Percentiles rank a stretch among this genome's conserved stretches.
These are phyloP conservation scores for Colletotrichum sp. DNA, from an alignment of 2,329 filamentous ascomycete species.

Conservation along the genomic window DNA sequence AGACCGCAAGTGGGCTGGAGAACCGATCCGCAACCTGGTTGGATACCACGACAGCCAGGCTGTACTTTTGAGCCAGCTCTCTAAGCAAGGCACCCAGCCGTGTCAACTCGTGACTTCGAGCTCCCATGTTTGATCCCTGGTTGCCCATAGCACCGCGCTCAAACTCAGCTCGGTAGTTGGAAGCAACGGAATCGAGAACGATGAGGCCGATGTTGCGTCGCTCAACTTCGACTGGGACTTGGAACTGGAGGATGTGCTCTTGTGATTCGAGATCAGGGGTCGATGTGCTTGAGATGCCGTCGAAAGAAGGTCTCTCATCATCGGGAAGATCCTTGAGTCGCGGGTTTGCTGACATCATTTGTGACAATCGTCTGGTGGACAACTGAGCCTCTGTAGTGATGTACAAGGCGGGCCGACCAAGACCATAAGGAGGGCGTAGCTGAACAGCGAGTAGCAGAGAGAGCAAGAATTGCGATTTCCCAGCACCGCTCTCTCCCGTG, in stretches of 20 bases:
- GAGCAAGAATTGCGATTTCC: slow-evolving; percentile 94
- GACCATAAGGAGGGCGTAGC: slow-evolving; percentile 74
- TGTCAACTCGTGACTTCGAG: slow-evolving; percentile 77
- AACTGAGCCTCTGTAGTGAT: slow-evolving; percentile 91
- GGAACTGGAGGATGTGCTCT: slow-evolving; percentile 92
- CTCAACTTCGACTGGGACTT: slow-evolving; percentile 84
- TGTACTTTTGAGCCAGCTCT: slow-evolving; percentile 73
- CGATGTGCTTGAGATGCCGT: slow-evolving; percentile 78
- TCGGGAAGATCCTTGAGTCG: slow-evolving; percentile 48
- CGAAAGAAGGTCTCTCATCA: slow-evolving; percentile 63
- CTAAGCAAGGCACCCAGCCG: slow-evolving; percentile 78
- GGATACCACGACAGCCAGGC: slow-evolving; percentile 86
- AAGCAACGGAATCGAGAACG: slow-evolving; percentile 89
- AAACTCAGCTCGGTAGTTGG: slow-evolving; percentile 94
- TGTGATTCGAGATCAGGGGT: slow-evolving; percentile 92
- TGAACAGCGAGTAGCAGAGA: slow-evolving; percentile 85
- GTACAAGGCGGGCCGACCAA: slow-evolving; percentile 81
- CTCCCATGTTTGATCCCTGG: slow-evolving; percentile 68
- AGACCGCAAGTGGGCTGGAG: slow-evolving; percentile 27
- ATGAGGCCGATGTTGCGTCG: slow-evolving; percentile 81
- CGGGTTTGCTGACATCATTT: slow-evolving; percentile 76
- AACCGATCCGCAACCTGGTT: slow-evolving; percentile 97
- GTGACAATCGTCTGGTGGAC: slow-evolving; percentile 79
- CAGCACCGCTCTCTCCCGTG: slow-evolving; percentile 89
- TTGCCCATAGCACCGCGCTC: slow-evolving; percentile 58